Evolutionary conservation across 306 rosid genomes (phyloP).

Genomic region (Medicago lupulina): DNA sequence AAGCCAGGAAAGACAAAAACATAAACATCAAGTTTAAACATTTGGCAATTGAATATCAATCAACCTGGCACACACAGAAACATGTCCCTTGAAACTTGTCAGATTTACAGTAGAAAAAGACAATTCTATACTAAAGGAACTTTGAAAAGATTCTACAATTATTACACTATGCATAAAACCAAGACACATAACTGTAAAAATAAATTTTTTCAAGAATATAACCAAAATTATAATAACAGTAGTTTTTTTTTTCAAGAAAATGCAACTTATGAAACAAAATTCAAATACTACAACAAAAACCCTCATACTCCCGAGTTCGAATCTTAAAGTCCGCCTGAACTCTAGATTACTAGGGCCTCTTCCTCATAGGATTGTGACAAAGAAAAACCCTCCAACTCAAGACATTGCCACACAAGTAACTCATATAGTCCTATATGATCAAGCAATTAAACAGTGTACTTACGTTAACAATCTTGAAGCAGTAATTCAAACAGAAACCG

Average conservation of each 20-base stretch:
- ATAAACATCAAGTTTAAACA: slow-evolving; percentile 47
- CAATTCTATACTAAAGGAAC: slow-evolving; percentile 39
- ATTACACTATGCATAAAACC: not conserved
- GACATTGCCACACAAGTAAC: not conserved
- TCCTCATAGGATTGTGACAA: not conserved
- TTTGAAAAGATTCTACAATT: slow-evolving; percentile 17
- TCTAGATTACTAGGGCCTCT: too few species aligned
- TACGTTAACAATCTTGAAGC: slow-evolving; percentile 40
- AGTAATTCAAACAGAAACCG: slow-evolving; percentile 32
- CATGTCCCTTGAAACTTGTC: slow-evolving; percentile 48
- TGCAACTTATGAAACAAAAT: not conserved
- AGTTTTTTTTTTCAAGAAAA: slow-evolving; percentile 7
- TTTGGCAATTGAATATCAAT: slow-evolving; percentile 52
- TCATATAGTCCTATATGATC: not conserved
- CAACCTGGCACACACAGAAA: slow-evolving; percentile 49
- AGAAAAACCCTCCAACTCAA: slow-evolving; percentile 13
- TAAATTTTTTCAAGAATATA: not conserved
- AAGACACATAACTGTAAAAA: slow-evolving; percentile 23
- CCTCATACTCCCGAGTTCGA: not conserved
- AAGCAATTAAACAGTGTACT: slow-evolving; percentile 35
- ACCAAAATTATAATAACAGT: not conserved
- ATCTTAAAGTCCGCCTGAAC: not conserved
- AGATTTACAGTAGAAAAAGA: slow-evolving; percentile 48
- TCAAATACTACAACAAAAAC: slow-evolving; percentile 37
- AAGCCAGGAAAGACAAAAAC: slow-evolving; percentile 42